Percentiles rank a stretch among this genome's conserved stretches.
Conservation (phyloP, 257 asterid genomes). For the Primulina eburnea region DNA sequence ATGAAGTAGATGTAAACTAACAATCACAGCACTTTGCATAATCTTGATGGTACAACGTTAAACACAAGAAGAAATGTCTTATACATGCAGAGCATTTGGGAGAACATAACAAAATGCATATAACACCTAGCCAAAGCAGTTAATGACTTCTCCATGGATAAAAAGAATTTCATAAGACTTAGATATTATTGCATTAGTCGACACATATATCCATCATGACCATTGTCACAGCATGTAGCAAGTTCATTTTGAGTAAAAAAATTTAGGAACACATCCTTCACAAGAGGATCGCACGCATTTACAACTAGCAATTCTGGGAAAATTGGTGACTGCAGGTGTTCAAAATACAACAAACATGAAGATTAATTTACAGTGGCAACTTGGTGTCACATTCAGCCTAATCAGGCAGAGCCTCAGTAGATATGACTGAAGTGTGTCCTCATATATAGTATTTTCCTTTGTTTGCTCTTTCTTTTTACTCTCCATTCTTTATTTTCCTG, state of each 20-base stretch:
- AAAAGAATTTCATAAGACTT: too few relatives aligned
- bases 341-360: slow-evolving; percentile 14
- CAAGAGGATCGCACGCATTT: slow-evolving; percentile 7
- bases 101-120: too few relatives aligned
- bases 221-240: background rate
- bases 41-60: background rate
- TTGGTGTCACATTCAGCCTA: slow-evolving; percentile 5
- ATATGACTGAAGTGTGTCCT: slow-evolving; percentile 6
- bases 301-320: background rate
- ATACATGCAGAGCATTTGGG: too few relatives aligned
- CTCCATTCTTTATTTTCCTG: slow-evolving; percentile 14
- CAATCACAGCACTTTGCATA: background rate
- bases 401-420: slow-evolving; percentile 16
- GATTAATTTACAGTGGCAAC: slow-evolving; percentile 1
- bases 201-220: background rate
- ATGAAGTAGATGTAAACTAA: background rate
- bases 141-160: background rate
- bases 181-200: background rate
- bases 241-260: background rate
- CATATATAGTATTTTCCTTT: slow-evolving; percentile 8
- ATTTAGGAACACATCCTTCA: background rate
- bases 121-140: too few relatives aligned
- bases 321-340: background rate
- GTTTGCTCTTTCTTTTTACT: background rate
- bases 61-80: too few relatives aligned